Base-by-base conservation (phyloP, 1,284 basidiomycete genomes). In the Apiotrichum veenhuisii region DNA sequence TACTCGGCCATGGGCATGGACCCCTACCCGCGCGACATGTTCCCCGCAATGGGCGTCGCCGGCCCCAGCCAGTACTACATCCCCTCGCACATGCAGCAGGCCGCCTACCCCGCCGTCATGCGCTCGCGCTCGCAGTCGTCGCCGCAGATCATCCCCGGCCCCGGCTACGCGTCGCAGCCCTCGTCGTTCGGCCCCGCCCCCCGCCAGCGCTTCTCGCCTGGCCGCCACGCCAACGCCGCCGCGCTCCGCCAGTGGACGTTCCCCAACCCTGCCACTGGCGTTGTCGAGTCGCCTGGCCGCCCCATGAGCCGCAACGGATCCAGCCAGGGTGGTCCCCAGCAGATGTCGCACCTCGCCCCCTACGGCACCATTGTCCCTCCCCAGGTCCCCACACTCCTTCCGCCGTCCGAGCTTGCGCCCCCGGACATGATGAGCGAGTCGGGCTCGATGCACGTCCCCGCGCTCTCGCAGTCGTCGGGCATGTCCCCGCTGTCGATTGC, bases 41-140 rank as follows among this genome's bases (percentile, higher is more conserved):
- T 56, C 57, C 56, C 58, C 12, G 20, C 33, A 45, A 56, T 60
- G 48, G 48, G 48, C 12, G 48, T 41, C 27, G 47, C 56, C 4
- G 60, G 57, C 9, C 54, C 57, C 38, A 55, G 50, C 50, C 50
- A 41, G 12, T 52, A 62, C 52, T 36, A 58, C n/a, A 30, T 62
- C 48, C 54, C 52, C 34, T 27, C 42, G 22, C 36, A 34, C 36
- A 57, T 61, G 50, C 50, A 55, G 49, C 36, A n/a, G n/a, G n/a
- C n/a, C n/a, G n/a, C 37, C 41, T 26, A 45, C 15, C 44, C 40
- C 22, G 52, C 41, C 26, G 30, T 46, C 44, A 45, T 58, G 11
- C 60, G 60, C 41, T 52, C 54, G 18, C 58, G 61, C 14, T 63
- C 61, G 10, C 61, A 63, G 58, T 63, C 61, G 40, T 57, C 58